These are phyloP conservation scores for Petrea volubilis DNA, from an alignment of 257 asterid species.

Conservation along the genomic window DNA sequence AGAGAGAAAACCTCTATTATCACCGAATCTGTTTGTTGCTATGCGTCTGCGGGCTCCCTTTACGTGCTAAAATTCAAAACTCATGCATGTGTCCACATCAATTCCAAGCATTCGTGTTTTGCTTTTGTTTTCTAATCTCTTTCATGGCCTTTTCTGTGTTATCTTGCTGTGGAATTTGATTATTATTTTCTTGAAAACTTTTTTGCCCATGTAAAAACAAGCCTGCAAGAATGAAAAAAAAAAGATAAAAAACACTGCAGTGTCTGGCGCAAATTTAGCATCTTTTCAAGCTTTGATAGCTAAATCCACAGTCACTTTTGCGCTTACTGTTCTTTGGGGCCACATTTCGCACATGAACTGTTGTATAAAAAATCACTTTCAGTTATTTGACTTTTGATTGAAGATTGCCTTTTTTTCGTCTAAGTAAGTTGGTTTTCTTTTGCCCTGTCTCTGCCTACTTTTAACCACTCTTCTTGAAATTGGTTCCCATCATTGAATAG, in stretches of 20 bases:
- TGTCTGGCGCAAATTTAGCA: constrained; percentile 43
- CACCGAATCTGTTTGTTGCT: constrained; percentile 34
- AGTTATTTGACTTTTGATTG: constrained; percentile 46
- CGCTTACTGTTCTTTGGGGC: constrained; percentile 18
- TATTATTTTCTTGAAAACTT: constrained; percentile 16
- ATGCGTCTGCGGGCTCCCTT: constrained; percentile 27
- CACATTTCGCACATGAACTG: constrained; percentile 47
- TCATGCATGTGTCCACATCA: constrained; percentile 15
- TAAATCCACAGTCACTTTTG: constrained; percentile 20
- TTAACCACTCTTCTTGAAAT: background rate
- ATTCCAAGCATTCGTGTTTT: background rate
- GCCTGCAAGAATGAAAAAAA: constrained; percentile 10
- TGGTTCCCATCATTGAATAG: constrained; percentile 18
- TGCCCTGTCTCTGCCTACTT: constrained; percentile 18
- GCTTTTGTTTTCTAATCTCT: constrained; percentile 5
- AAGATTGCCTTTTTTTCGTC: background rate
- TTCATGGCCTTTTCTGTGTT: background rate
- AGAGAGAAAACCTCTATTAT: constrained; percentile 10
- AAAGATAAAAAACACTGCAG: constrained; percentile 41
- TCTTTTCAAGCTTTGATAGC: constrained; percentile 21
- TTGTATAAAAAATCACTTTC: constrained; percentile 35
- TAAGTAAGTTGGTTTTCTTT: constrained; percentile 14
- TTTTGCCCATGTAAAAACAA: constrained; percentile 26
- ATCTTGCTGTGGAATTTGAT: background rate
- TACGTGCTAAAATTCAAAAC: constrained; percentile 10